Conservation (phyloP, 306 rosid genomes). For the Cucurbita ficifolia region DNA sequence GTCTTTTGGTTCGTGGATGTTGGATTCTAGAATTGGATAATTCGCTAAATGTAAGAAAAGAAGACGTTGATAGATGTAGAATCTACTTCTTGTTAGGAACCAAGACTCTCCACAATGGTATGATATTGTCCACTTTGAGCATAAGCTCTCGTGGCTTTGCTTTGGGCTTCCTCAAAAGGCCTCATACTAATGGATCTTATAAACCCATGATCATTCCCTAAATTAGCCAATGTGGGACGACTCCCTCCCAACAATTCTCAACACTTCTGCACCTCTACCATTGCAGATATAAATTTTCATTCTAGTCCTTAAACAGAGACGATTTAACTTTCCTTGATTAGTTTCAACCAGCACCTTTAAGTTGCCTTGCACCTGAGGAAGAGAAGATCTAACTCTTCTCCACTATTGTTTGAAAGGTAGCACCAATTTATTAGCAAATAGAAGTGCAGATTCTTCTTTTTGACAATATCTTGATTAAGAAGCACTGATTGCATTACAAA, state of each 20-base stretch:
- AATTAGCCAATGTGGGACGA: no score
- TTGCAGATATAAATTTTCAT: neutral
- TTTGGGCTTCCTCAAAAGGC: no score
- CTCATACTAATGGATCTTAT: no score
- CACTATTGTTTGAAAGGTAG: neutral
- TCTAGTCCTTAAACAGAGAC: neutral
- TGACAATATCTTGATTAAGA: neutral
- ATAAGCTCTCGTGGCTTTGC: no score
- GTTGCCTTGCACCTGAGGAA: neutral
- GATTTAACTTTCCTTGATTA: neutral
- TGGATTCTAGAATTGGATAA: neutral
- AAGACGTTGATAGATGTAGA: neutral
- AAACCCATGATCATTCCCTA: no score
- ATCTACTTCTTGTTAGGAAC: no score
- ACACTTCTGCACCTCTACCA: neutral
- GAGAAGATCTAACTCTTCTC: neutral
- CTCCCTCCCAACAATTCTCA: no score
- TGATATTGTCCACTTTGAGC: no score
- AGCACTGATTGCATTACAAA: neutral
- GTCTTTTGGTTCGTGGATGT: neutral
- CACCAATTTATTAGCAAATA: neutral
- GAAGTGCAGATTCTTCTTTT: neutral
- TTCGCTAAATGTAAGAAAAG: neutral
- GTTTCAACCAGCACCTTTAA: neutral
- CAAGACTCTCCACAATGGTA: no score